Conservation (phyloP, 2,329 filamentous ascomycete genomes). For the Dryadomyces quercivorus region DNA sequence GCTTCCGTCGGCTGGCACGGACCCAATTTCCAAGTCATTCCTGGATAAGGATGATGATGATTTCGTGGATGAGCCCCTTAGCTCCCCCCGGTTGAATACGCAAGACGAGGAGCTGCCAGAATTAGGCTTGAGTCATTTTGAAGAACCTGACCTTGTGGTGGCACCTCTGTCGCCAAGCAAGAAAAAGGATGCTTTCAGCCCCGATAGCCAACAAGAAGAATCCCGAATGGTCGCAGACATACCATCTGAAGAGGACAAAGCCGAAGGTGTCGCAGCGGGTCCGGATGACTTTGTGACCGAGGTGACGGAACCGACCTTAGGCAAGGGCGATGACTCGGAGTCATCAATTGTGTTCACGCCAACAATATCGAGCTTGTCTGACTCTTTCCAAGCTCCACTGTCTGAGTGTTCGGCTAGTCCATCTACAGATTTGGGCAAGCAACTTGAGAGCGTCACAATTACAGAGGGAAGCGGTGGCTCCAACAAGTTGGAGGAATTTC, state of each 20-base stretch:
- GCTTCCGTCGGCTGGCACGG: slow-evolving; percentile 19
- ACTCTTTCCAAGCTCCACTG: slow-evolving; percentile 4
- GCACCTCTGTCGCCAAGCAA: slow-evolving; percentile 45
- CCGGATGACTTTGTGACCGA: slow-evolving; percentile 11
- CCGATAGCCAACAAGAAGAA: neutral
- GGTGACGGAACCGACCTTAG: slow-evolving; percentile 11
- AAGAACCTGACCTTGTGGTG: slow-evolving; percentile 44
- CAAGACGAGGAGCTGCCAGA: slow-evolving; percentile 44
- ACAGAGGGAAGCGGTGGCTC: neutral
- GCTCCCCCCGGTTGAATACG: slow-evolving; percentile 52
- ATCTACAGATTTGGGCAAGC: neutral
- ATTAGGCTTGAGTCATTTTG: slow-evolving; percentile 29
- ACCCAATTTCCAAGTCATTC: slow-evolving; percentile 22
- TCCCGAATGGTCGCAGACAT: neutral
- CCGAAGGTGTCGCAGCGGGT: neutral
- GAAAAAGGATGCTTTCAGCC: slow-evolving; percentile 7
- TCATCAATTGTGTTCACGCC: slow-evolving; percentile 16
- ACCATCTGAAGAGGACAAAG: neutral
- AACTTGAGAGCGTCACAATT: neutral
- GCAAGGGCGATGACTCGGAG: slow-evolving; percentile 16
- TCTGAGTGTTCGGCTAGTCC: slow-evolving; percentile 1
- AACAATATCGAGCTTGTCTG: slow-evolving; percentile 12
- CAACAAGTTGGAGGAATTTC: neutral
- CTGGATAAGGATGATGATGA: slow-evolving; percentile 55
- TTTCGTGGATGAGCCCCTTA: slow-evolving; percentile 67